Evolutionary conservation across 805 yeast species (phyloP).

Genomic region (Monosporozyma aerobia): DNA sequence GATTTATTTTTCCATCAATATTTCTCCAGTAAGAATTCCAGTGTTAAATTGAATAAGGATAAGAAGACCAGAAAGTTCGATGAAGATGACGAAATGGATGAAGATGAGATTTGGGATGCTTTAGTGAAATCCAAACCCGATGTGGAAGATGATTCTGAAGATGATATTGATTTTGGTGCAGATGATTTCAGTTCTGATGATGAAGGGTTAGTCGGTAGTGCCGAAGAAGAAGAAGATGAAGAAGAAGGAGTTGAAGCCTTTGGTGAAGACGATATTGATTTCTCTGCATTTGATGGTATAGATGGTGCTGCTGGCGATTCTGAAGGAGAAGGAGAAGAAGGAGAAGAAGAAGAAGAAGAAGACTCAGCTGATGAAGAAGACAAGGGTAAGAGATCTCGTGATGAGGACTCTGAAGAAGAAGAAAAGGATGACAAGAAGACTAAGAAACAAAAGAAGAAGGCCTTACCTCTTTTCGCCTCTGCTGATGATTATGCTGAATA

Average conservation of each 20-base stretch:
- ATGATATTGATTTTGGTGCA: conserved; percentile 37
- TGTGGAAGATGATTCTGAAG: conserved; percentile 43
- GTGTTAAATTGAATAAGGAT: conserved; percentile 27
- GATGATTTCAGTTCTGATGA: conserved; percentile 29
- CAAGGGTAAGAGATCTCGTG: not conserved
- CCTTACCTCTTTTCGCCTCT: conserved; percentile 77
- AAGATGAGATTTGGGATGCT: conserved; percentile 75
- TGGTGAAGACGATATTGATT: conserved; percentile 29
- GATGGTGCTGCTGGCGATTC: conserved; percentile 33
- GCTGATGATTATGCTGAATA: conserved; percentile 79
- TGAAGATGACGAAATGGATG: conserved; percentile 42
- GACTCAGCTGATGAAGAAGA: conserved; percentile 14
- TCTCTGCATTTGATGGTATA: conserved; percentile 3
- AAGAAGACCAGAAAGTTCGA: conserved; percentile 30
- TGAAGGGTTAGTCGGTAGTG: conserved; percentile 19
- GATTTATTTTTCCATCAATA: conserved; percentile 84
- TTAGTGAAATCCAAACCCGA: conserved; percentile 68
- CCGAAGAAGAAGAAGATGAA: conserved; percentile 23
- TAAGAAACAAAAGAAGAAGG: conserved; percentile 36
- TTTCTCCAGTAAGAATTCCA: conserved; percentile 51
- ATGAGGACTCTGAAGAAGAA: conserved; percentile 5
- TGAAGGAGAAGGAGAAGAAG: conserved; percentile 33
- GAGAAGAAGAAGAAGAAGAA: conserved; percentile 28
- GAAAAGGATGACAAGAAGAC: conserved; percentile 23
- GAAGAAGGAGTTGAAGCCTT: conserved; percentile 19